Percentiles rank a stretch among this genome's conserved stretches.
Evolutionary conservation across 371 early-diverging fungal species (phyloP).

Genomic region (Chytridium lagenaria): DNA sequence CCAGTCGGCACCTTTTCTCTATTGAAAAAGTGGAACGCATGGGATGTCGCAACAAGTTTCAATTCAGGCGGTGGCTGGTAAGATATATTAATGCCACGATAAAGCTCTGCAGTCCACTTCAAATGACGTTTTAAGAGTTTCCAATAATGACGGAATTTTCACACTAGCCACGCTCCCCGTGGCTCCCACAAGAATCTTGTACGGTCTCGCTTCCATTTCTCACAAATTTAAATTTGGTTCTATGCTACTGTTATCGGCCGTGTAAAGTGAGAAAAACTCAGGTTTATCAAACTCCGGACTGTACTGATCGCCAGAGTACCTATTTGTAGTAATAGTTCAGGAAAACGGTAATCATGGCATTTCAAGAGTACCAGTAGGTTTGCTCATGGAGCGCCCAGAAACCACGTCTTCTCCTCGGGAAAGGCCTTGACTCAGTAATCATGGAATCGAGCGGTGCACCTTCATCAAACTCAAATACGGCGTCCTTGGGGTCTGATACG

Average conservation of each 20-base stretch:
- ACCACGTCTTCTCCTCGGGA: conserved; percentile 62
- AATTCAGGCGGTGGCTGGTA: conserved; percentile 60
- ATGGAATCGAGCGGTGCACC: background rate
- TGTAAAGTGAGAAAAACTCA: conserved; percentile 31
- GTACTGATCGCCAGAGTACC: conserved; percentile 25
- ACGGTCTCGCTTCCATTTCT: too few species aligned
- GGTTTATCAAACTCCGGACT: conserved; percentile 29
- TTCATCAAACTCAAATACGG: conserved; percentile 1
- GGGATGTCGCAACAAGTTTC: conserved; percentile 73
- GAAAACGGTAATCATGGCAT: background rate
- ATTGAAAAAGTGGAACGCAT: conserved; percentile 84
- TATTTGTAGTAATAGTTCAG: background rate
- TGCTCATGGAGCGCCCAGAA: conserved; percentile 94
- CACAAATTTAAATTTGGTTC: too few species aligned
- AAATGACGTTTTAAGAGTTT: conserved; percentile 44
- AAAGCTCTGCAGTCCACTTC: conserved; percentile 43
- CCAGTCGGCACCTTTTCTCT: conserved; percentile 38
- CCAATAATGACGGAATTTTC: conserved; percentile 79
- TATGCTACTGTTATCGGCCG: background rate
- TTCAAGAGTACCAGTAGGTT: conserved; percentile 56
- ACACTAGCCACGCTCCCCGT: conserved; percentile 93
- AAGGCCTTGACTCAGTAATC: conserved; percentile 18
- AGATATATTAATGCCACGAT: conserved; percentile 25
- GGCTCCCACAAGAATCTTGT: conserved; percentile 72
- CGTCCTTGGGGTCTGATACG: conserved; percentile 37